Conservation (phyloP, 164 flowering plant species). For the Umbilicus rupestris region DNA sequence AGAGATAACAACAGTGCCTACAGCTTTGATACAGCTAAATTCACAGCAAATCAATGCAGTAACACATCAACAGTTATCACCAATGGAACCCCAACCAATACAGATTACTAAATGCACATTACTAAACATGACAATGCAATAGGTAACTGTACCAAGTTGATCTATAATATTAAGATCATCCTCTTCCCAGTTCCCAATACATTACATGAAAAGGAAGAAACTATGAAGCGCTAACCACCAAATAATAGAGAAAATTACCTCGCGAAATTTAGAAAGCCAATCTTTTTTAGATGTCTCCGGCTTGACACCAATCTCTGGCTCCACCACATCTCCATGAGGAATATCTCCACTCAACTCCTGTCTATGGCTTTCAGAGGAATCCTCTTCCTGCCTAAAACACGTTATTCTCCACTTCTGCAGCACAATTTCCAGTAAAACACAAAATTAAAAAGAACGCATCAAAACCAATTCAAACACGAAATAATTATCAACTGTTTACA, state of each 20-base stretch:
- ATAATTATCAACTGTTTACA: conserved; percentile 13
- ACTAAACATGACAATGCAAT: too few species aligned
- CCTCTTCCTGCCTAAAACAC: conserved; percentile 58
- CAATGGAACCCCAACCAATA: too few species aligned
- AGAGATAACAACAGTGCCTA: too few species aligned
- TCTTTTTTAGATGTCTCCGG: conserved; percentile 22
- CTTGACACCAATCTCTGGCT: conserved; percentile 25
- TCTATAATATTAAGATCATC: too few species aligned
- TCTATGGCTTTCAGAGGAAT: conserved; percentile 23
- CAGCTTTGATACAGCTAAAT: too few species aligned
- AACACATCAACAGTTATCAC: too few species aligned
- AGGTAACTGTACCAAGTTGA: too few species aligned
- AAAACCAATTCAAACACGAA: neutral
- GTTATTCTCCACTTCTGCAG: conserved; percentile 53
- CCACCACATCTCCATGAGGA: conserved; percentile 29
- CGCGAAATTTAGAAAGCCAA: conserved; percentile 28
- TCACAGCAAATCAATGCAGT: too few species aligned
- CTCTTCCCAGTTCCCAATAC: too few species aligned
- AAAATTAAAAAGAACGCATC: neutral
- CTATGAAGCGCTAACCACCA: neutral
- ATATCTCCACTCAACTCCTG: conserved; percentile 27
- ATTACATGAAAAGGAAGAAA: too few species aligned
- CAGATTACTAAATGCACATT: too few species aligned
- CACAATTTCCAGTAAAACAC: conserved; percentile 4
- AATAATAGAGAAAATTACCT: conserved; percentile 25